phyloP scores from a whole-genome alignment of 495 filamentous ascomycete species.

The Xeromyces bisporus region DNA sequence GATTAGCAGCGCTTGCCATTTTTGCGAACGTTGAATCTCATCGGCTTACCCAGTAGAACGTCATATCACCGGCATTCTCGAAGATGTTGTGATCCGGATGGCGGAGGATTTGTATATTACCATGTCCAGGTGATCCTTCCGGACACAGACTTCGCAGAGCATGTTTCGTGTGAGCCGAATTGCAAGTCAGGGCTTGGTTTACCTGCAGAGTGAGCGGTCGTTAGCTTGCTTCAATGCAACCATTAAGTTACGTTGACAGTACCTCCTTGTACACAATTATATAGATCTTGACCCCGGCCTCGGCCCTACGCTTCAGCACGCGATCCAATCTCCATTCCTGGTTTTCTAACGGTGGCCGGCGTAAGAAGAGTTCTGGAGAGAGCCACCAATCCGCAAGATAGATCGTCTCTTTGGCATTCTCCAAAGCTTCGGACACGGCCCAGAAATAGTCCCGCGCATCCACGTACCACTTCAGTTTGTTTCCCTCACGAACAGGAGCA shows the following conservation, averaged over 20 bases:
- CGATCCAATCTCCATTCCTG: conserved; percentile 69
- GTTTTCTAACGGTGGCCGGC: conserved; percentile 53
- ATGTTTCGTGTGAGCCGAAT: conserved; percentile 67
- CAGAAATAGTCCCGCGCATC: conserved; percentile 74
- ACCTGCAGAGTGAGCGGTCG: conserved; percentile 11
- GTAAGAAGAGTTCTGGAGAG: conserved; percentile 63
- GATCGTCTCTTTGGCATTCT: conserved; percentile 61
- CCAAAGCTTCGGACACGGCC: conserved; percentile 60
- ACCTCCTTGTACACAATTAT: conserved; percentile 71
- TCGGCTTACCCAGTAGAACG: conserved; percentile 53
- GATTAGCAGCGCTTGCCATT: neutral
- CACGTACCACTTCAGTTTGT: conserved; percentile 76
- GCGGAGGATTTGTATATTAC: conserved; percentile 65
- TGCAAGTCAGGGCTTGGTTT: conserved; percentile 57
- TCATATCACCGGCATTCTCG: conserved; percentile 74
- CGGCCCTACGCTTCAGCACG: conserved; percentile 58
- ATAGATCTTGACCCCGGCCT: conserved; percentile 70
- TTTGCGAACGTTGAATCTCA: neutral
- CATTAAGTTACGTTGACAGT: neutral
- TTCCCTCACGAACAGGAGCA: conserved; percentile 60
- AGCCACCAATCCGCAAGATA: conserved; percentile 85
- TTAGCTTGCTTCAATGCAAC: conserved; percentile 2
- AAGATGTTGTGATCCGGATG: conserved; percentile 78
- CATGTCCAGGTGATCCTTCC: conserved; percentile 46
- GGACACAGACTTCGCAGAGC: conserved; percentile 55